These are phyloP conservation scores for Suillus ampliporus DNA, from an alignment of 768 basidiomycete genomes.

Conservation along the genomic window DNA sequence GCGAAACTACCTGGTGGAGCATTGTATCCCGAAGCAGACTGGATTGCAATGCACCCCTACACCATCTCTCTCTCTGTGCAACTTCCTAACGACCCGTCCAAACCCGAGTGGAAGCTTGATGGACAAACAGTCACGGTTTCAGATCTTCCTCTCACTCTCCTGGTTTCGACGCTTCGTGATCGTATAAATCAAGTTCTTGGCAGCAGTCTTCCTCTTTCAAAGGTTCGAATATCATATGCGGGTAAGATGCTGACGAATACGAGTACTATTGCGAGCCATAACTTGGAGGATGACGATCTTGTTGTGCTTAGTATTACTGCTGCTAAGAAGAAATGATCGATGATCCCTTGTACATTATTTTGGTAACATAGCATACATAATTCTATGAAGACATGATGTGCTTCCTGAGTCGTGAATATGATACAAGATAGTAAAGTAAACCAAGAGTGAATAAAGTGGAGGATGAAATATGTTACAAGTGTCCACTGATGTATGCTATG, in stretches of 20 bases:
- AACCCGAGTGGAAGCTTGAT: slow-evolving; percentile 93
- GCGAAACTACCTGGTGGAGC: slow-evolving; percentile 86
- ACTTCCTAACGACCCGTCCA: slow-evolving; percentile 79
- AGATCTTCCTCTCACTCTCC: slow-evolving; percentile 81
- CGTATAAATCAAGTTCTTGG: slow-evolving; percentile 81
- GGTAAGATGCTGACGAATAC: slow-evolving; percentile 90
- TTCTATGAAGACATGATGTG: slow-evolving; percentile 7
- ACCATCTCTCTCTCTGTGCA: slow-evolving; percentile 87
- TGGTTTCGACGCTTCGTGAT: slow-evolving; percentile 90
- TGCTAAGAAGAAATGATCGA: slow-evolving; percentile 71
- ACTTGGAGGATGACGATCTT: slow-evolving; percentile 90
- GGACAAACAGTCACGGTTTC: slow-evolving; percentile 78
- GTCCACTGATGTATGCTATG: background rate
- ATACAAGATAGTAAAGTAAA: slow-evolving; percentile 4
- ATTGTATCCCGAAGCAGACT: slow-evolving; percentile 86
- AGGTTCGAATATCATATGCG: slow-evolving; percentile 77
- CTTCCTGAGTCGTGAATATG: background rate
- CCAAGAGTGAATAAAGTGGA: slow-evolving; percentile 3
- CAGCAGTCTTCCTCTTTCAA: slow-evolving; percentile 79
- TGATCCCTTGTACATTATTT: slow-evolving; percentile 30
- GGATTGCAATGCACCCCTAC: slow-evolving; percentile 91
- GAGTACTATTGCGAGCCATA: slow-evolving; percentile 83
- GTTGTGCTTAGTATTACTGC: slow-evolving; percentile 80
- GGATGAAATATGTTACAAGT: slow-evolving; percentile 22
- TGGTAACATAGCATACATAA: slow-evolving; percentile 9